These are phyloP conservation scores for Borovskyia barvae DNA, from an alignment of 208 protist genomes.

Conservation along the genomic window DNA sequence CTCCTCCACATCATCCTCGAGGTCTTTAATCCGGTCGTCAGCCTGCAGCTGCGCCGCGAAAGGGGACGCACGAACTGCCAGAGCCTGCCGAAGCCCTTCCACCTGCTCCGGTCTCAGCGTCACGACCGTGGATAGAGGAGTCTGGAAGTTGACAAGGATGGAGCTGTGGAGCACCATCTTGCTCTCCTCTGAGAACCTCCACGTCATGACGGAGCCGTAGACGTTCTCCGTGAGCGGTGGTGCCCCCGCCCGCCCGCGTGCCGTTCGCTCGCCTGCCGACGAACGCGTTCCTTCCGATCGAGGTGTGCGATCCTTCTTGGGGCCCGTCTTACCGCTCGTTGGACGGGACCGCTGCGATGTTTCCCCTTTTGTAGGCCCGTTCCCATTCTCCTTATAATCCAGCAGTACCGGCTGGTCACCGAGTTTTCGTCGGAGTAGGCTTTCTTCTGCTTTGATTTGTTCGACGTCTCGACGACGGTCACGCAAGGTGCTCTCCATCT, in stretches of 20 bases:
- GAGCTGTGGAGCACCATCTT: constrained; percentile 11
- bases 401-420: constrained; percentile 10
- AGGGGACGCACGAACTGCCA: constrained; percentile 19
- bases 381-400: constrained; percentile 1
- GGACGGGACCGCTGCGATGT: background rate
- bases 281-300: background rate
- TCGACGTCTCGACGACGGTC: constrained; percentile 13
- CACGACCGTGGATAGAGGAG: constrained; percentile 25
- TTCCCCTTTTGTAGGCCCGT: background rate
- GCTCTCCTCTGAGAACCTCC: constrained; percentile 13
- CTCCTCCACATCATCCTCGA: constrained; percentile 28
- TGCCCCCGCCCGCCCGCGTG: constrained; percentile 11
- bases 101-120: constrained; percentile 37
- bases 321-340: background rate
- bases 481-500: constrained; percentile 12
- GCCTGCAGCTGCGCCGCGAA: constrained; percentile 27
- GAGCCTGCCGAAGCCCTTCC: constrained; percentile 21
- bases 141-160: constrained; percentile 41
- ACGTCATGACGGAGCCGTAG: constrained; percentile 8
- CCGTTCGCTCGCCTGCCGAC: background rate
- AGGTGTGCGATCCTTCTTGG: background rate
- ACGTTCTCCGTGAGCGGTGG: constrained; percentile 19
- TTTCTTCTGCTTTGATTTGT: constrained; percentile 15
- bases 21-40: constrained; percentile 13
- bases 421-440: background rate